Percentiles rank a stretch among this genome's conserved stretches.
phyloP scores from a whole-genome alignment of 2,329 filamentous ascomycete species.

The Nigrograna mackinnonii region DNA sequence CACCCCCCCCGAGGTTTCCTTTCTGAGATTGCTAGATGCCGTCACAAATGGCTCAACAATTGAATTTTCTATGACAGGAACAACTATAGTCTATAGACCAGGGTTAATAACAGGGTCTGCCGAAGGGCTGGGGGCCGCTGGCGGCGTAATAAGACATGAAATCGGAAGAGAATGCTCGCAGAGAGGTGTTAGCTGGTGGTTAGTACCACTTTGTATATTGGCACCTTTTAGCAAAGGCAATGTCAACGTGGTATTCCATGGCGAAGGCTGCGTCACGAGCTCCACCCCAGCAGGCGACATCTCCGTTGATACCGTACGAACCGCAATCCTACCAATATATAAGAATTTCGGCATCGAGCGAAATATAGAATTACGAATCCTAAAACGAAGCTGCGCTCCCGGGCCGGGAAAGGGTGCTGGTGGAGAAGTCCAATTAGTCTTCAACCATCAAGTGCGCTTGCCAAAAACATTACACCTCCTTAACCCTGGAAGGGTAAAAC shows the following conservation, averaged over 20 bases:
- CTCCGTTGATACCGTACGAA: conserved; percentile 90
- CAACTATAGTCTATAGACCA: conserved; percentile 87
- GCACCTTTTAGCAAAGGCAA: conserved; percentile 92
- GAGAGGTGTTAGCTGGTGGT: conserved; percentile 87
- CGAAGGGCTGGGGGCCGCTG: conserved; percentile 72
- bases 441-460: conserved; percentile 88
- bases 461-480: conserved; percentile 93
- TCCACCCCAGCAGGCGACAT: conserved; percentile 84
- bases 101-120: conserved; percentile 88
- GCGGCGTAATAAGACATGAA: conserved; percentile 78
- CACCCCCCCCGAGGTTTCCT: conserved; percentile 89
- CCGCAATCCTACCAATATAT: conserved; percentile 87
- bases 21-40: conserved; percentile 90
- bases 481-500: conserved; percentile 81
- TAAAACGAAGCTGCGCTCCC: conserved; percentile 71
- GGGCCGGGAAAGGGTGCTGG: conserved; percentile 80
- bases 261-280: conserved; percentile 89
- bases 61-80: conserved; percentile 96
- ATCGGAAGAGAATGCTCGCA: conserved; percentile 76
- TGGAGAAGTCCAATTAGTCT: conserved; percentile 90
- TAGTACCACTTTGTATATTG: conserved; percentile 85
- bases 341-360: conserved; percentile 88
- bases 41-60: conserved; percentile 94
- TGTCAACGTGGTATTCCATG: conserved; percentile 87
- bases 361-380: conserved; percentile 80